phyloP scores from a whole-genome alignment of 2,329 filamentous ascomycete species.

The Sphaerulina populicola region DNA sequence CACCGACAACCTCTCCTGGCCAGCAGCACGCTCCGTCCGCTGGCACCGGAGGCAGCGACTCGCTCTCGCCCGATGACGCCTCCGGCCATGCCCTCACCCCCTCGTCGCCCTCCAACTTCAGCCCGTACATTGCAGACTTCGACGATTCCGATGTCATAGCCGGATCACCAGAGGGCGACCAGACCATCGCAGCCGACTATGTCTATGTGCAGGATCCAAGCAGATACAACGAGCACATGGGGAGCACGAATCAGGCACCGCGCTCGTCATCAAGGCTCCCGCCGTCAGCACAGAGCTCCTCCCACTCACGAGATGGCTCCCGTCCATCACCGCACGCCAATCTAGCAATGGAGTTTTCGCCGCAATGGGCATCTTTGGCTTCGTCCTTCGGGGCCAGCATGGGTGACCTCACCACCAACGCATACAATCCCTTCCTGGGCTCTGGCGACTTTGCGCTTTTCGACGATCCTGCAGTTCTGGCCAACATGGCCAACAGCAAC shows the following conservation, averaged over 20 bases:
- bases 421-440: constrained; percentile 4
- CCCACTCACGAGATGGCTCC: not conserved
- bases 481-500: not conserved
- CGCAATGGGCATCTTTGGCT: constrained; percentile 11
- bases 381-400: constrained; percentile 12
- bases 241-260: constrained; percentile 12
- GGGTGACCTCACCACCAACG: constrained; percentile 5
- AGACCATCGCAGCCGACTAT: constrained; percentile 18
- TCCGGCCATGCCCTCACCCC: constrained; percentile 21
- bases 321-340: constrained; percentile 1
- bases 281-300: constrained; percentile 1
- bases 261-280: not conserved
- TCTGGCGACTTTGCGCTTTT: constrained; percentile 9
- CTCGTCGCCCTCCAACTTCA: constrained; percentile 18
- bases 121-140: constrained; percentile 10
- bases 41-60: constrained; percentile 13
- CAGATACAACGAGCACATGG: constrained; percentile 6
- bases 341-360: constrained; percentile 1
- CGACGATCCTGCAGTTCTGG: constrained; percentile 4
- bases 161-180: constrained; percentile 17
- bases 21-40: constrained; percentile 8
- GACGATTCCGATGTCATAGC: constrained; percentile 17
- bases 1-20: constrained; percentile 14
- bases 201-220: constrained; percentile 13
- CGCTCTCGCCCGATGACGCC: constrained; percentile 21